Base-by-base conservation (phyloP, 345 rosid species). In the Aquilaria malaccensis region DNA sequence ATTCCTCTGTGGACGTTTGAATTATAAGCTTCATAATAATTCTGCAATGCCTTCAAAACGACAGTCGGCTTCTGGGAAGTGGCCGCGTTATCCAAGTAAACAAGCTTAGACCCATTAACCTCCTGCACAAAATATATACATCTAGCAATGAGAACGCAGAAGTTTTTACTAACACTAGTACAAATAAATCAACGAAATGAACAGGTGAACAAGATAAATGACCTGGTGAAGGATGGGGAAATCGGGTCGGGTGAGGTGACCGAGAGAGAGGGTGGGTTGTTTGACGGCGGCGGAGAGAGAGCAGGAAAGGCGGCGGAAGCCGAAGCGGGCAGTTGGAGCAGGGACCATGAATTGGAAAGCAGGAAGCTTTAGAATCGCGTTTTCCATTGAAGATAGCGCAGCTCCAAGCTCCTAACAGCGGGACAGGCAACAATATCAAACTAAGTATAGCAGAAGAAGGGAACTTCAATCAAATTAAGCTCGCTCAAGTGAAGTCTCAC, bases 41-140 rank as follows among this genome's bases (percentile, higher is more conserved):
- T 75, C 75, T 78, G 87, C 50, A 93, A 70, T 13, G 97, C 83
- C 13, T 89, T 84, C 72, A 93, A 52, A 32, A 93, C 96, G 32
- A 77, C 68, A 48, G 58, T 59, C 3, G 98, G 98, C 68, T 93
- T 93, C 79, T 93, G 98, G 41, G 98, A 93, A 49, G 97, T 93
- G n/a, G 98, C 97, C 22, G 94, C 98, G 68, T 80, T 93, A 68
- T 93, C 98, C 58, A 93, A 76, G 84, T 89, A 93, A 47, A 93
- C 89, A 32, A 93, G 97, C 66, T 82, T 83, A 14, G 84, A 77
- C 30, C 95, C 97, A 63, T 92, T 85, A 43, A 92, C 83, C 76
- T 87, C 83, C 97, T 88, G 75, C 71, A 41, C 55, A 70, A 51
- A 48, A 37, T 45, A 51, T 3, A 22, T 56, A 58, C 14, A 37